Evolutionary conservation across 2,329 filamentous ascomycete genomes (phyloP), one percentile per base, ranked within the genome.

Genomic region (Escovopsis sp.): DNA sequence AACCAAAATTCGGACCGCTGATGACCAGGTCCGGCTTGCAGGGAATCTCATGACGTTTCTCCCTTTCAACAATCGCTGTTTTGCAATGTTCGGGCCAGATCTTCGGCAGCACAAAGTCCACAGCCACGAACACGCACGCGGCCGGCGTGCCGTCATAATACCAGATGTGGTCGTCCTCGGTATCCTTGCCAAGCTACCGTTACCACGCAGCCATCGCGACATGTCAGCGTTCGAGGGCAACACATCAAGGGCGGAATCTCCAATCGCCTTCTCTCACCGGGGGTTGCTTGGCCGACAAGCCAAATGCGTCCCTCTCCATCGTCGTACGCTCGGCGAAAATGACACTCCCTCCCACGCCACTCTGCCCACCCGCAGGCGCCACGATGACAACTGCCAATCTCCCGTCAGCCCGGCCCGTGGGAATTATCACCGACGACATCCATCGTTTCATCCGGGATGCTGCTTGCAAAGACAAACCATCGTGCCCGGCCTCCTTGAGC

Each of bases 111-210:
- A 77, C 68, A 37, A 70, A 73, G 58, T 76, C 71, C 6, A 76
- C 62, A 2, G 66, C 72, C 5, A 77, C 69, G 44, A 75, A 69
- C 1, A 69, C 71, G 49, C 68, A 72, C 0, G 72, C 67, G 0
- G 69, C 70, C 0, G 73, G 70, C 0, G 72, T 77, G 19, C 73
- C 72, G 42, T 76, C 73, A 56, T 75, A 77, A 52, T 77, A 76
- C 70, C 70, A 77, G 48, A 77, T 72, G 46, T 72, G 64, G 41
- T 59, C 59, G 44, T 76, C 69, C 18, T 55, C 52, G 11, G 70
- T 71, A 48, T 75, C 71, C 12, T 57, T 60, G 38, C 74, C 73
- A 19, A 58, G 45, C 54, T 57, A 40, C 15, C 33, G 45, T 53
- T 57, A 40, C 15, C 33, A 38, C 33, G 7, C 28, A 26, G 3